These are phyloP conservation scores for maize (Zea mays) DNA, from an alignment of 176 grass and related monocot genomes.

Conservation along the genomic window Zm-B73-REFERENCE-NAM-5.0 NC_050104.1:133158001-133158500, in stretches of 20 bases:
- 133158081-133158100: background rate
- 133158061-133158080: background rate
- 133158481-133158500: constrained; percentile 1
- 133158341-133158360: constrained; percentile 91
- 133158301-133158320: constrained; percentile 97
- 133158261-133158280: constrained; percentile 85
- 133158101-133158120: background rate
- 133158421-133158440: constrained; percentile 95
- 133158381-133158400: constrained; percentile 64
- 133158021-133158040: background rate
- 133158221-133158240: constrained; percentile 14
- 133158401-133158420: constrained; percentile 91
- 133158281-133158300: constrained; percentile 96
- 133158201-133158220: background rate
- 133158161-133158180: background rate
- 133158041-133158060: constrained; percentile 1
- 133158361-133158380: constrained; percentile 72
- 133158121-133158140: constrained; percentile 2
- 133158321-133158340: constrained; percentile 92
- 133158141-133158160: background rate
- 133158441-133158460: constrained; percentile 93
- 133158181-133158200: background rate
- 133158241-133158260: constrained; percentile 2
- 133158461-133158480: constrained; percentile 97
- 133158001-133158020: background rate